Evolutionary conservation across 23 red algal species (phyloP).

Genomic region (Agarophyton chilense): DNA sequence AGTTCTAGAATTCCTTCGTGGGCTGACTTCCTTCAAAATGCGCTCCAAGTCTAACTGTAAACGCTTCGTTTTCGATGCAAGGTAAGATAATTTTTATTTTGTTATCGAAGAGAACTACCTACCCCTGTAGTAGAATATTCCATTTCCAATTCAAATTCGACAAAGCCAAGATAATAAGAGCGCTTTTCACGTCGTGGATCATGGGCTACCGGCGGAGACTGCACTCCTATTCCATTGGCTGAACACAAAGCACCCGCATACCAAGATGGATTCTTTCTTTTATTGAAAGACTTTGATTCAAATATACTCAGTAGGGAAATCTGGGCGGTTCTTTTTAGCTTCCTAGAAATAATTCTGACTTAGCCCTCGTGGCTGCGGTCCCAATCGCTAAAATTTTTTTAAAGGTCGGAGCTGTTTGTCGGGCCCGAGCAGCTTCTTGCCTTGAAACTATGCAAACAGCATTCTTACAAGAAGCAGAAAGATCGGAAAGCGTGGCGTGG

Average conservation of each 20-base stretch:
- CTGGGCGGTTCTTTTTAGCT: constrained; percentile 29
- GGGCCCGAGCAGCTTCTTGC: constrained; percentile 59
- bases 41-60: background rate
- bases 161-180: background rate
- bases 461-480: constrained; percentile 6
- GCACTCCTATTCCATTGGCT: background rate
- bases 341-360: background rate
- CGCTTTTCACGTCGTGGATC: background rate
- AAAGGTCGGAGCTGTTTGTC: constrained; percentile 37
- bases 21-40: background rate
- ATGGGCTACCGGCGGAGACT: too few relatives aligned
- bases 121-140: background rate
- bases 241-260: background rate
- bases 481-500: constrained; percentile 17
- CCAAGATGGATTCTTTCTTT: background rate
- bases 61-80: background rate
- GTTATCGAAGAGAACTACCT: background rate
- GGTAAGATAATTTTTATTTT: background rate
- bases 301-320: constrained; percentile 34
- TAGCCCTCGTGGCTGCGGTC: constrained; percentile 20
- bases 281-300: background rate
- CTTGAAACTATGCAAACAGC: constrained; percentile 27
- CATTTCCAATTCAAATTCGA: background rate
- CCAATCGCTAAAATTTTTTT: constrained; percentile 12
- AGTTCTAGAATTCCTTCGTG: constrained; percentile 22